These are phyloP conservation scores for Vanrija pseudolonga DNA, from an alignment of 1,284 basidiomycete genomes.

Conservation along the genomic window DNA sequence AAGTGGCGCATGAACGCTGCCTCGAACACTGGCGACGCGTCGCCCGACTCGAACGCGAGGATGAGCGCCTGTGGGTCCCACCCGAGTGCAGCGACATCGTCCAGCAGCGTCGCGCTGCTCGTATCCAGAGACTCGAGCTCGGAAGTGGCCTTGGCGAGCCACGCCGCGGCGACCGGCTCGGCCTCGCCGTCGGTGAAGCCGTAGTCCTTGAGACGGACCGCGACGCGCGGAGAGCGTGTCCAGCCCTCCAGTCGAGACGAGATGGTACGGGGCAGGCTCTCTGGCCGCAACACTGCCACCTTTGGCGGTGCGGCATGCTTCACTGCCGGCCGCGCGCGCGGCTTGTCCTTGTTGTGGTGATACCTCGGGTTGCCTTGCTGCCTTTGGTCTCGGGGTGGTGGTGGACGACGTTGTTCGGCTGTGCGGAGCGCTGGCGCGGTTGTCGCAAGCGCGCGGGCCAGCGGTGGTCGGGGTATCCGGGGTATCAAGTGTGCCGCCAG, in stretches of 20 bases:
- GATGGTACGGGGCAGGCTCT: constrained; percentile 12
- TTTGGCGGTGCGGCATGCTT: neutral
- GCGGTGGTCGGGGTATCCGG: too few relatives aligned
- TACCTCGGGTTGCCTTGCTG: too few relatives aligned
- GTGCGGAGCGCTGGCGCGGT: too few relatives aligned
- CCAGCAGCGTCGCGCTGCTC: constrained; percentile 6
- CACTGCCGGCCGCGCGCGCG: neutral
- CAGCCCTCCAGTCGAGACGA: constrained; percentile 28
- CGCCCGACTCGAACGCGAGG: constrained; percentile 25
- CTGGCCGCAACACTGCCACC: neutral
- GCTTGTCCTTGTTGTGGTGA: neutral
- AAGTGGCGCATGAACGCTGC: constrained; percentile 29
- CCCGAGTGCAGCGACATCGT: constrained; percentile 14
- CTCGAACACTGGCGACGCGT: constrained; percentile 26
- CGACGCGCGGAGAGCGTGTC: constrained; percentile 20
- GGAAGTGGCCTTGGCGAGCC: neutral
- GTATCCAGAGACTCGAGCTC: constrained; percentile 4
- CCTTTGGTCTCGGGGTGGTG: too few relatives aligned
- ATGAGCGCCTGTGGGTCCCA: constrained; percentile 28
- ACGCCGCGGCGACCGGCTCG: neutral
- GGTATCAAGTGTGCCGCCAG: too few relatives aligned
- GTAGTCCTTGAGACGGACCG: constrained; percentile 22
- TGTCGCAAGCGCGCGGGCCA: too few relatives aligned
- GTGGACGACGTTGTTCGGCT: too few relatives aligned
- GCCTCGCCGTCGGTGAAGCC: constrained; percentile 22